A percentile compares a stretch with the other conserved stretches of the same genome.
Evolutionary conservation across 2,329 filamentous ascomycete species (phyloP).

Genomic region (Sporothrix pseudoabietina): DNA sequence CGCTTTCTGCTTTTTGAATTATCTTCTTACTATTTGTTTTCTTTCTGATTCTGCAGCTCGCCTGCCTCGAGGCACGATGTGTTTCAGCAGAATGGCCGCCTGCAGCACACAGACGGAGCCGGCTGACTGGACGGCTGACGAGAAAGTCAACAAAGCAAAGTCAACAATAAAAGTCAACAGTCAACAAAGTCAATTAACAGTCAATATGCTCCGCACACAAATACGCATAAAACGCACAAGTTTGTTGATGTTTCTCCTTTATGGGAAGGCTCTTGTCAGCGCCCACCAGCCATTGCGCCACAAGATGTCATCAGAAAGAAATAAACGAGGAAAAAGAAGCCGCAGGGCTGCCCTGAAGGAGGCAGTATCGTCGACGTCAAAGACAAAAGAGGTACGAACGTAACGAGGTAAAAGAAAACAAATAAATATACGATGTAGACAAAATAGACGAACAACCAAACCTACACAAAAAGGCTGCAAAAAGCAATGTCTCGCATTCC

Average conservation of each 20-base stretch:
- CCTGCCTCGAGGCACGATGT: constrained; percentile 19
- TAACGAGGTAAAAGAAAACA: not conserved
- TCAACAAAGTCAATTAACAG: too few species aligned
- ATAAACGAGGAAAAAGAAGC: not conserved
- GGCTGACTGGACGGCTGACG: constrained; percentile 20
- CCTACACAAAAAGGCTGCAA: not conserved
- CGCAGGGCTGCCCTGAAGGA: not conserved
- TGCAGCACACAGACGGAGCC: constrained; percentile 9
- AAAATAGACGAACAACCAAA: not conserved
- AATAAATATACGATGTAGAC: not conserved
- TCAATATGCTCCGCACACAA: not conserved
- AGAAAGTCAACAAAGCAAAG: not conserved
- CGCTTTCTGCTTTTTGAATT: not conserved
- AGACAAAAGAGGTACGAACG: not conserved
- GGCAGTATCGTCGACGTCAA: not conserved
- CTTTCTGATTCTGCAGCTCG: constrained; percentile 8
- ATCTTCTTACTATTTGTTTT: not conserved
- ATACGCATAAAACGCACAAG: not conserved
- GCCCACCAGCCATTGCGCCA: not conserved
- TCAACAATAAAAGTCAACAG: not conserved
- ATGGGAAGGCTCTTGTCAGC: constrained; percentile 4
- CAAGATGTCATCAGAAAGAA: constrained; percentile 11
- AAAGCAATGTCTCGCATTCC: constrained; percentile 25
- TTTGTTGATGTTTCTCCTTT: constrained; percentile 27
- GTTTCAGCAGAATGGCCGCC: constrained; percentile 24